A percentile compares a stretch with the other conserved stretches of the same genome.
Evolutionary conservation across 2,329 filamentous ascomycete species (phyloP).

Genomic region (Colletotrichum sidae): DNA sequence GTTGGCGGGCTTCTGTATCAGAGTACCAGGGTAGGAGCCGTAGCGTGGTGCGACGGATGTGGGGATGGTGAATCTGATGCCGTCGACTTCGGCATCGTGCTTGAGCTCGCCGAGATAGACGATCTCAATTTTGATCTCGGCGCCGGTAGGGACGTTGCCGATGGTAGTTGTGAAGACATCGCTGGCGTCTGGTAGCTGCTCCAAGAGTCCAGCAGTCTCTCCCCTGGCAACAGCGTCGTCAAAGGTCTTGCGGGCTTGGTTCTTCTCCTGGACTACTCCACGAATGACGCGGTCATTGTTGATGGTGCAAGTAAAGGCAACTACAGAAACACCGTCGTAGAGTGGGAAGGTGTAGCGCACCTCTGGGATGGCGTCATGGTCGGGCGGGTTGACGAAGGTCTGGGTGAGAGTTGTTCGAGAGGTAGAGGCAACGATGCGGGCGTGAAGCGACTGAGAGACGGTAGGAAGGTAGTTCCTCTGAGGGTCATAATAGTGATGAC

Average conservation of each 20-base stretch:
- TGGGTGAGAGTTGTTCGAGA: constrained; percentile 63
- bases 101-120: constrained; percentile 78
- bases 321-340: constrained; percentile 78
- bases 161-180: constrained; percentile 78
- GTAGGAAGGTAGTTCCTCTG: constrained; percentile 65
- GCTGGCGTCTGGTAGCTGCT: constrained; percentile 68
- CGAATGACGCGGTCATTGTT: constrained; percentile 66
- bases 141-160: constrained; percentile 73
- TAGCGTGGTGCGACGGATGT: constrained; percentile 76
- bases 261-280: constrained; percentile 75
- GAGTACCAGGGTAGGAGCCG: constrained; percentile 57
- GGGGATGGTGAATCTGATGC: constrained; percentile 76
- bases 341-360: constrained; percentile 77
- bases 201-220: constrained; percentile 73
- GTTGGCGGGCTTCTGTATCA: constrained; percentile 40
- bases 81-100: constrained; percentile 76
- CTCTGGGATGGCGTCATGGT: constrained; percentile 49
- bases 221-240: constrained; percentile 67
- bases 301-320: constrained; percentile 74
- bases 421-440: constrained; percentile 68
- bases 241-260: constrained; percentile 70
- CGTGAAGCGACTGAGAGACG: constrained; percentile 66
- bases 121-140: constrained; percentile 69
- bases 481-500: not conserved
- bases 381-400: constrained; percentile 70